A percentile compares a stretch with the other conserved stretches of the same genome.
phyloP scores from a whole-genome alignment of 257 asterid genomes.

The Prunella vulgaris region DNA sequence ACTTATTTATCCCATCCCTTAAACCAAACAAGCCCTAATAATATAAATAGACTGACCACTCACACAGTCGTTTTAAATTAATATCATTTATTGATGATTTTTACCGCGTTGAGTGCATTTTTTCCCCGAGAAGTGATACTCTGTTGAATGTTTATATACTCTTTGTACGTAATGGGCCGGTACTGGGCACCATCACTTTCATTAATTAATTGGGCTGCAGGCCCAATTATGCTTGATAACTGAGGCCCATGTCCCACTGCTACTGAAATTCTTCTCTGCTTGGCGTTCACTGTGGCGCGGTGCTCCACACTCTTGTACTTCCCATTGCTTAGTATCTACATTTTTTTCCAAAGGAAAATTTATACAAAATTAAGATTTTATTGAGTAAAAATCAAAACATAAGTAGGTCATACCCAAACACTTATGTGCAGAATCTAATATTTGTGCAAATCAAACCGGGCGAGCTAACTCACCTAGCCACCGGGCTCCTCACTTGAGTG shows the following conservation, averaged over 20 bases:
- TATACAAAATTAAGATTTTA: neutral
- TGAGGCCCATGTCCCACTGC: slow-evolving; percentile 51
- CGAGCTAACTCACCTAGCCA: too few species aligned
- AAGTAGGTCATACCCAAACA: too few species aligned
- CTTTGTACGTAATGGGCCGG: slow-evolving; percentile 32
- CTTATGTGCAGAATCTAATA: too few species aligned
- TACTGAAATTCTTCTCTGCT: slow-evolving; percentile 40
- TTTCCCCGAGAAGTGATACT: slow-evolving; percentile 38
- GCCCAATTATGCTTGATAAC: slow-evolving; percentile 23
- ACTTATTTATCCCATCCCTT: too few species aligned
- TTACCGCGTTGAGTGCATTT: slow-evolving; percentile 29
- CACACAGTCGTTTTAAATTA: too few species aligned
- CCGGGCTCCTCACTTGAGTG: too few species aligned
- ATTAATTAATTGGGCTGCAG: slow-evolving; percentile 27
- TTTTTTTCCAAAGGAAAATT: too few species aligned
- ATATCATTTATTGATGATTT: neutral
- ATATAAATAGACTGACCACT: too few species aligned
- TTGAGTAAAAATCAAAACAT: neutral
- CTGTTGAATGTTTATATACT: slow-evolving; percentile 38
- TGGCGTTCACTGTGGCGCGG: slow-evolving; percentile 38
- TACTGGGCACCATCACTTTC: slow-evolving; percentile 14
- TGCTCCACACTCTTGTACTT: slow-evolving; percentile 61
- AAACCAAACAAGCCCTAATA: too few species aligned
- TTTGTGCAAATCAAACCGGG: too few species aligned
- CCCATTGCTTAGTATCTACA: slow-evolving; percentile 53